These are phyloP conservation scores for Plasmodium knowlesi DNA, from an alignment of 169 alveolate genomes.

Conservation along the genomic window DNA sequence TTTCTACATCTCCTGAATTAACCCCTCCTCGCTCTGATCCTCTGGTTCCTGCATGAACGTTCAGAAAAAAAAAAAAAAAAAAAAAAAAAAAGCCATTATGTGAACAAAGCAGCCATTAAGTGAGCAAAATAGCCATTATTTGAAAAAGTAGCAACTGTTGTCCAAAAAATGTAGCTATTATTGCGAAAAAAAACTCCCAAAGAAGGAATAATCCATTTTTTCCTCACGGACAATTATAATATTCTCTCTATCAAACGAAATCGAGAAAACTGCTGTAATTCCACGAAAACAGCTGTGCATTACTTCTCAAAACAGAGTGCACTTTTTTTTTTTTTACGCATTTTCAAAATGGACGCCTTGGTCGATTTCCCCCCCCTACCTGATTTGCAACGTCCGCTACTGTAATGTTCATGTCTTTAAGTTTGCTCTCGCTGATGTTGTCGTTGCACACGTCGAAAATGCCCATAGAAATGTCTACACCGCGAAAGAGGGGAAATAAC, in stretches of 20 bases:
- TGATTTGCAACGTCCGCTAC: constrained; percentile 42
- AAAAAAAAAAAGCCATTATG: constrained; percentile 16
- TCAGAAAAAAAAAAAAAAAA: constrained; percentile 30
- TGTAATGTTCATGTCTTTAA: constrained; percentile 62
- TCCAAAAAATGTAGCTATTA: neutral
- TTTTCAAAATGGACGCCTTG: neutral
- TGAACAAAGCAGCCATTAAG: neutral
- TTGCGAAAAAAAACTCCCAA: neutral
- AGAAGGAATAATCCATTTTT: neutral
- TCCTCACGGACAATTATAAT: constrained; percentile 3
- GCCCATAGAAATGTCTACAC: constrained; percentile 69
- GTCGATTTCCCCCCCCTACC: constrained; percentile 8
- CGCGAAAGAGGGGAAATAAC: neutral
- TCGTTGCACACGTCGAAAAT: constrained; percentile 67
- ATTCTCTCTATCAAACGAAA: neutral
- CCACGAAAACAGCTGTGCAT: neutral
- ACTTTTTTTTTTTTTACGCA: neutral
- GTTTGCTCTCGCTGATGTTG: constrained; percentile 38
- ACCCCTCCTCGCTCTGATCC: constrained; percentile 25
- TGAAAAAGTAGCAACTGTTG: neutral
- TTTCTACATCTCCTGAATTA: constrained; percentile 41
- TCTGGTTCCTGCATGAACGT: constrained; percentile 28
- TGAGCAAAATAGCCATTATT: neutral
- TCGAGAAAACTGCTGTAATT: neutral
- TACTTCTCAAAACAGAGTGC: neutral